phyloP scores from a whole-genome alignment of 1,139 yeast species.

The Yamadazyma trypodendri region DNA sequence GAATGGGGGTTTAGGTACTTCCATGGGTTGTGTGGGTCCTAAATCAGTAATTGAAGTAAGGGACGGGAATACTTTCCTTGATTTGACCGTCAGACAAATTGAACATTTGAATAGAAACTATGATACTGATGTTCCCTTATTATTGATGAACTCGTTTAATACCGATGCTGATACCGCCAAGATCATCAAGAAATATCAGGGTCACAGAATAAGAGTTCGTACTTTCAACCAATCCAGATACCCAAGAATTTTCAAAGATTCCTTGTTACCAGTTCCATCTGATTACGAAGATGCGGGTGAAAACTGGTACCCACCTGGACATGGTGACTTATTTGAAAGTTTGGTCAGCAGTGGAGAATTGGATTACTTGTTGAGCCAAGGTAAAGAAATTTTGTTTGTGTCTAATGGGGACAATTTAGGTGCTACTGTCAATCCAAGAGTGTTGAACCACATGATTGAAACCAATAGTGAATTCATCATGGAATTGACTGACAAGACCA shows the following conservation, averaged over 20 bases:
- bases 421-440: constrained; percentile 93
- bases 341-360: constrained; percentile 88
- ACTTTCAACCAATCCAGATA: constrained; percentile 96
- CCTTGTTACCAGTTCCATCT: constrained; percentile 90
- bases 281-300: constrained; percentile 71
- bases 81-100: constrained; percentile 92
- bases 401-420: constrained; percentile 98
- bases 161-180: constrained; percentile 95
- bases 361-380: constrained; percentile 86
- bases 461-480: constrained; percentile 91
- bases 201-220: constrained; percentile 91
- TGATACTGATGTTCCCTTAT: constrained; percentile 91
- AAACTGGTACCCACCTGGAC: constrained; percentile 98
- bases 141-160: constrained; percentile 97
- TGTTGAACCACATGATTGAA: constrained; percentile 89
- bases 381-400: constrained; percentile 91
- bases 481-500: constrained; percentile 98
- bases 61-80: constrained; percentile 96
- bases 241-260: constrained; percentile 94
- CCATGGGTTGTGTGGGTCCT: constrained; percentile 99
- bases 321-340: constrained; percentile 94
- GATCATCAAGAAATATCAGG: constrained; percentile 93
- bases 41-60: constrained; percentile 97
- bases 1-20: constrained; percentile 97
- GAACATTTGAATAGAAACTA: constrained; percentile 90